These are phyloP conservation scores for Metarhizium anisopliae DNA, from an alignment of 2,329 filamentous ascomycete genomes.

Conservation along the genomic window DNA sequence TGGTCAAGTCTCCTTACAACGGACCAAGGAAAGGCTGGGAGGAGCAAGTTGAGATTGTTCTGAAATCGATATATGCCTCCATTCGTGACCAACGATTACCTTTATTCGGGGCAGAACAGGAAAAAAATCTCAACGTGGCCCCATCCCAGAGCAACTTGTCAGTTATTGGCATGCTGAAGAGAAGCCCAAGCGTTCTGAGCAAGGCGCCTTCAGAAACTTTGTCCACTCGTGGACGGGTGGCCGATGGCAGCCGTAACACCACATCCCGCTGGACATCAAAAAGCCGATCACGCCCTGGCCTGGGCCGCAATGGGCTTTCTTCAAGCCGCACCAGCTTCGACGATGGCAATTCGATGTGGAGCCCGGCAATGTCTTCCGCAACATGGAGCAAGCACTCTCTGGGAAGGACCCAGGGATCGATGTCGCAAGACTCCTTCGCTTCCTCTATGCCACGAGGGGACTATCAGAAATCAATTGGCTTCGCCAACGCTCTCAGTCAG, in stretches of 20 bases:
- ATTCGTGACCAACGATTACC: slow-evolving; percentile 84
- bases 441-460: slow-evolving; percentile 68
- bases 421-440: slow-evolving; percentile 85
- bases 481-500: slow-evolving; percentile 92
- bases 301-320: slow-evolving; percentile 71
- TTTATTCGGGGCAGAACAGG: slow-evolving; percentile 62
- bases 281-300: slow-evolving; percentile 66
- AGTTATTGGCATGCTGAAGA: slow-evolving; percentile 68
- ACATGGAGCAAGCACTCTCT: slow-evolving; percentile 93
- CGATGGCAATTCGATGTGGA: slow-evolving; percentile 84
- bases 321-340: slow-evolving; percentile 93
- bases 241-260: slow-evolving; percentile 43
- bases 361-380: slow-evolving; percentile 73
- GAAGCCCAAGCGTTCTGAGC: slow-evolving; percentile 84
- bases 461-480: slow-evolving; percentile 94
- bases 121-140: slow-evolving; percentile 24
- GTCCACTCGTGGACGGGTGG: slow-evolving; percentile 60
- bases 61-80: slow-evolving; percentile 85
- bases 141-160: slow-evolving; percentile 57
- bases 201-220: slow-evolving; percentile 81
- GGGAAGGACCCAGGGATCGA: slow-evolving; percentile 81
- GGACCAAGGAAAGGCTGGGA: slow-evolving; percentile 78
- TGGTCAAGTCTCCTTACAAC: slow-evolving; percentile 69
- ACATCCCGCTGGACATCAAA: slow-evolving; percentile 76
- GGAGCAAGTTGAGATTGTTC: slow-evolving; percentile 75